Percentiles rank a stretch among this genome's conserved stretches.
Evolutionary conservation across 164 flowering plant genomes (phyloP).

Genomic region (Nymphaea thermarum): DNA sequence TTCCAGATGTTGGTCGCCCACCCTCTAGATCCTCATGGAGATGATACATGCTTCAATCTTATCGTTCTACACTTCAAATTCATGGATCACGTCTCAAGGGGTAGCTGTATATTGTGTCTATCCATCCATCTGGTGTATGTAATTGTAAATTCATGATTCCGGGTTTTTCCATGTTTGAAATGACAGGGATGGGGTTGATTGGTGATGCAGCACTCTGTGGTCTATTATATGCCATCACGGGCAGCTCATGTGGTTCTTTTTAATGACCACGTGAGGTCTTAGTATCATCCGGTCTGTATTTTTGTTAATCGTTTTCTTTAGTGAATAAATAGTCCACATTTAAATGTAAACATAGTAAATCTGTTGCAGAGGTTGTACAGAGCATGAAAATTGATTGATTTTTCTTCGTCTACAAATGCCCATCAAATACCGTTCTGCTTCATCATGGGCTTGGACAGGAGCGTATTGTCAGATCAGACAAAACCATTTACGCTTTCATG

Average conservation of each 20-base stretch:
- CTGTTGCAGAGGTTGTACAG: too few species aligned
- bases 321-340: background rate
- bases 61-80: background rate
- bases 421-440: too few species aligned
- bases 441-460: too few species aligned
- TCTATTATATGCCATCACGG: background rate
- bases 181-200: background rate
- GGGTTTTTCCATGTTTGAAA: background rate
- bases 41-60: constrained; percentile 11
- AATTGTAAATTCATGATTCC: background rate
- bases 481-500: too few species aligned
- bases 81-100: background rate
- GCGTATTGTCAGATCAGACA: too few species aligned
- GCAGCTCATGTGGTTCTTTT: background rate
- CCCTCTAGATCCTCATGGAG: constrained; percentile 53
- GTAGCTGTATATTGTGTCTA: background rate
- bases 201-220: background rate
- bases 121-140: background rate
- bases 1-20: constrained; percentile 28
- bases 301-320: background rate
- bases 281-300: background rate
- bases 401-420: too few species aligned
- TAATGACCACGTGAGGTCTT: background rate
- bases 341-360: too few species aligned
- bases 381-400: too few species aligned